Percentiles rank a stretch among this genome's conserved stretches.
Conservation (phyloP, 345 rosid species). For the Mangifera indica region DNA sequence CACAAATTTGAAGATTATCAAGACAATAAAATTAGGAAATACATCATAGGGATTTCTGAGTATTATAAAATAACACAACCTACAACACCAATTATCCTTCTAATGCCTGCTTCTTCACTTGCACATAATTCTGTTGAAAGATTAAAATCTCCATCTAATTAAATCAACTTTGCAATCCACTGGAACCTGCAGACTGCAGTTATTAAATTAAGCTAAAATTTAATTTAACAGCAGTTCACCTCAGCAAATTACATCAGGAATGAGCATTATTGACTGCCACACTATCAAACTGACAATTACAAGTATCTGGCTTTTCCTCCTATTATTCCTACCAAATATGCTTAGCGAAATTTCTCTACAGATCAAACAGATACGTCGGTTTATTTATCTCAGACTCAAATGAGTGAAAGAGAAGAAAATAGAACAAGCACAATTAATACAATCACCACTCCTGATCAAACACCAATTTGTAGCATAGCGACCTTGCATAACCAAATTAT, state of each 20-base stretch:
- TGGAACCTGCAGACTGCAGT: neutral
- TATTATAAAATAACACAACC: too few species aligned
- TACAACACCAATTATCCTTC: neutral
- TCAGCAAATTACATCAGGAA: conserved; percentile 9
- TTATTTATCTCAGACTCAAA: conserved; percentile 43
- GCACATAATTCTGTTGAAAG: too few species aligned
- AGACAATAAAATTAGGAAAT: too few species aligned
- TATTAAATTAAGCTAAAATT: neutral
- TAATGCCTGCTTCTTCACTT: neutral
- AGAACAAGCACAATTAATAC: conserved; percentile 30
- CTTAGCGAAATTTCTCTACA: conserved; percentile 29
- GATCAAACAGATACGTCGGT: conserved; percentile 33
- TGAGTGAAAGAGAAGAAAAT: conserved; percentile 26
- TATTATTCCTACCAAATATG: conserved; percentile 32
- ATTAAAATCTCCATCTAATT: too few species aligned
- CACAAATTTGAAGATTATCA: too few species aligned
- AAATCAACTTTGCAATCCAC: neutral
- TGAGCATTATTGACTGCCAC: conserved; percentile 30
- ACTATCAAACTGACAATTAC: conserved; percentile 36
- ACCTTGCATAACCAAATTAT: conserved; percentile 29
- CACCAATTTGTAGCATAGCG: conserved; percentile 34
- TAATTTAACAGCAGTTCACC: neutral
- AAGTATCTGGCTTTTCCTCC: conserved; percentile 24
- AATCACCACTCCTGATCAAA: conserved; percentile 43
- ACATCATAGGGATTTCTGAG: too few species aligned